Conservation (phyloP, 352 stramenopile genomes). For the Phytophthora sp. region DNA sequence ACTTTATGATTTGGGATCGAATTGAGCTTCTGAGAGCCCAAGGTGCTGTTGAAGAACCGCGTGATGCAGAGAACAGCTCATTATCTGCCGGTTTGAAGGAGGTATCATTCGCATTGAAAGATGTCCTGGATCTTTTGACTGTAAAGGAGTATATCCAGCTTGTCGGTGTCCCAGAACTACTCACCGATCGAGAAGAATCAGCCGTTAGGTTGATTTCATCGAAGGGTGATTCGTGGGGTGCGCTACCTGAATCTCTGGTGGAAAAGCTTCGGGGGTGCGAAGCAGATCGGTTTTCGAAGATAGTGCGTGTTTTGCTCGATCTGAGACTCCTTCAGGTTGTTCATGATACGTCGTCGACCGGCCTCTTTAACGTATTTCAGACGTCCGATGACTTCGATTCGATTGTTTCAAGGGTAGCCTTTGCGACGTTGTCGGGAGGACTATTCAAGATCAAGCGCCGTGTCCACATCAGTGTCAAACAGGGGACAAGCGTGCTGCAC, state of each 20-base stretch:
- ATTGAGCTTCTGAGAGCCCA: constrained; percentile 33
- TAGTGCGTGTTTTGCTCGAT: constrained; percentile 77
- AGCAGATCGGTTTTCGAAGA: constrained; percentile 70
- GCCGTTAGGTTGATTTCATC: constrained; percentile 51
- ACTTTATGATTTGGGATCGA: constrained; percentile 70
- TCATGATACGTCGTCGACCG: constrained; percentile 60
- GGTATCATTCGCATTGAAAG: constrained; percentile 66
- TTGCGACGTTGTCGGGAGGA: constrained; percentile 72
- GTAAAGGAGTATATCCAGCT: constrained; percentile 80
- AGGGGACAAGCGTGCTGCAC: constrained; percentile 58
- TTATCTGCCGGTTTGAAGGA: constrained; percentile 14
- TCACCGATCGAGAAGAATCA: constrained; percentile 69
- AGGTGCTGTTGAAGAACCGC: not conserved
- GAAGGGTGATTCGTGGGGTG: constrained; percentile 57
- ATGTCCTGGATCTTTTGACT: constrained; percentile 68
- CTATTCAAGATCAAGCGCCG: constrained; percentile 61
- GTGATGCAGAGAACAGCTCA: not conserved
- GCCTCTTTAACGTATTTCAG: constrained; percentile 62
- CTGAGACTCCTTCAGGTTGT: constrained; percentile 65
- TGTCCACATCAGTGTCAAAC: constrained; percentile 60
- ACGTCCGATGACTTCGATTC: constrained; percentile 74
- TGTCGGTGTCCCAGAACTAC: constrained; percentile 65
- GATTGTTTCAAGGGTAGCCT: constrained; percentile 78
- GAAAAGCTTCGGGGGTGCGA: constrained; percentile 75
- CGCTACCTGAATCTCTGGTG: constrained; percentile 40